Base-by-base conservation (phyloP, 208 protist genomes). In the Wallacemonas sp. region DNA sequence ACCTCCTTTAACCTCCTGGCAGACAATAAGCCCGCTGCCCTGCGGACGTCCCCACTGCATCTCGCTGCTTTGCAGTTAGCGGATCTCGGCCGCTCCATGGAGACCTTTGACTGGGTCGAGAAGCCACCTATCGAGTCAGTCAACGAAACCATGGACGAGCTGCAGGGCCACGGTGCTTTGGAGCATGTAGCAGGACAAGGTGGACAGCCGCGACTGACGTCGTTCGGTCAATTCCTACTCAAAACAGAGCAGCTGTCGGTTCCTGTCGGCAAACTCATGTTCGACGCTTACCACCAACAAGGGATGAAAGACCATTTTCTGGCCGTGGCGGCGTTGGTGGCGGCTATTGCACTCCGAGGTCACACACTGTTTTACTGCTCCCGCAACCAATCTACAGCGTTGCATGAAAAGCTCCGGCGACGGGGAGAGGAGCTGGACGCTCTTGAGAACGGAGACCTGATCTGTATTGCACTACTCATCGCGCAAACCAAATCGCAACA, bases 21-120 rank as follows among this genome's bases (percentile, higher is more conserved):
- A 21, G 62, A 61, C 19, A 68, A 81, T 32, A 78, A 66, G 6
- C 33, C 69, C 24, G 94, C 97, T 15, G 94, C 98, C 62, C 93
- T 99, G 36, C 89, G 39, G 26, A 70, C 64, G 2, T 24, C 64
- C 8, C 42, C 63, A 27, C 30, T 68, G 50, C 63, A 65, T 34
- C 29, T 17, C 34, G 62, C 42, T 1, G 27, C 62, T 21, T 30
- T 68, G 52, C 63, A 61, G 26, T 52, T 68, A 29, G 48, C 52
- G 4, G 38, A 36, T 29, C 17, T 50, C 50, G 6, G 30, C 0
- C 19, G 39, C 39, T 61, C 46, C 15, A 52, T 61, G 50, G 22
- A 17, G 10, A 29, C 33, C 13, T 68, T 68, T 37, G 63, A 68
- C 17, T 68, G 63, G 63, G 57, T 68, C 19, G 63, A 61, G 21